These are phyloP conservation scores for Ophiostoma sp. DNA, from an alignment of 2,329 filamentous ascomycete genomes.

Conservation along the genomic window DNA sequence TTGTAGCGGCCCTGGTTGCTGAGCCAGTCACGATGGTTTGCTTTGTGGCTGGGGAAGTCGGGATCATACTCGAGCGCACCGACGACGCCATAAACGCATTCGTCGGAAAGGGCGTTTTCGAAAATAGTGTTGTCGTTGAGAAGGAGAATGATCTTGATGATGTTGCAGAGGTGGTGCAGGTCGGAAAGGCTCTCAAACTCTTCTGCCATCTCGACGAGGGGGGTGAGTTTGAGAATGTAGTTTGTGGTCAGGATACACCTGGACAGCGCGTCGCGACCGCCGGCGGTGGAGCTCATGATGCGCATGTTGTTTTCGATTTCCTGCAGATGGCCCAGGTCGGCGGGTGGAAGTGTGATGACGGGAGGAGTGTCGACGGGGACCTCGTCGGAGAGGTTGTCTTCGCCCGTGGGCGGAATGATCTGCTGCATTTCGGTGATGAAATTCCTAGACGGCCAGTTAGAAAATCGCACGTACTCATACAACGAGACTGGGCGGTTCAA, in stretches of 20 bases:
- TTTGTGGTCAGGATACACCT: conserved; percentile 82
- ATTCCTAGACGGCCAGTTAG: conserved; percentile 55
- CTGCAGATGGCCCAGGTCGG: conserved; percentile 72
- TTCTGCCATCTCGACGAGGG: conserved; percentile 81
- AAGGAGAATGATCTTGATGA: conserved; percentile 93
- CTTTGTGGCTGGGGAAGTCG: conserved; percentile 95
- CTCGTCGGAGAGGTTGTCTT: conserved; percentile 87
- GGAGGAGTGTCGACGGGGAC: conserved; percentile 65
- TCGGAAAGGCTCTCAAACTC: conserved; percentile 82
- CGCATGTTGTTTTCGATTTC: conserved; percentile 85
- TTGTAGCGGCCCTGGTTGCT: conserved; percentile 86
- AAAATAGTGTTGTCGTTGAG: conserved; percentile 94
- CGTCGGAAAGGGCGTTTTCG: conserved; percentile 85
- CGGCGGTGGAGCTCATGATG: conserved; percentile 64
- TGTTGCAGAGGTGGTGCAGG: conserved; percentile 88
- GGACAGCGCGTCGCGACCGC: conserved; percentile 76
- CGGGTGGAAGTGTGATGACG: conserved; percentile 67
- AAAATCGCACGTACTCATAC: not conserved
- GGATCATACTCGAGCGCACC: conserved; percentile 96
- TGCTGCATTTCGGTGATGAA: conserved; percentile 85
- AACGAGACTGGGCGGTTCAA: not conserved
- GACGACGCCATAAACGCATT: conserved; percentile 84
- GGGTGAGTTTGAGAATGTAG: conserved; percentile 81
- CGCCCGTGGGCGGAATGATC: conserved; percentile 53
- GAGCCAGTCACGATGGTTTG: conserved; percentile 91